Evolutionary conservation across 768 basidiomycete genomes (phyloP).

Genomic region (Phanerochaete sordida): DNA sequence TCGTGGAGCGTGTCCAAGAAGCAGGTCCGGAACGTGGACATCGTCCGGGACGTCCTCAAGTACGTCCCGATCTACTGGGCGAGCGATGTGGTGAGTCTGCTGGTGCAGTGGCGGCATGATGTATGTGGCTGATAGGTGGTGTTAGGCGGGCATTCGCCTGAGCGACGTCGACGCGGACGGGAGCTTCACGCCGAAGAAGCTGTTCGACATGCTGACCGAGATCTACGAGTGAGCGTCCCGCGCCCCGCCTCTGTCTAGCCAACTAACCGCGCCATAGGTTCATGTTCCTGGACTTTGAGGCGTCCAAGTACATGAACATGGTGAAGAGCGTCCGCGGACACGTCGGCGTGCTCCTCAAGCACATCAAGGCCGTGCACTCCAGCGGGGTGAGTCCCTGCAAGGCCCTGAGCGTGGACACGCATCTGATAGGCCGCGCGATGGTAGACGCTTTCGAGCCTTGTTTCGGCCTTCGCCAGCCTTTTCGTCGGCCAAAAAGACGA

Average conservation of each 20-base stretch:
- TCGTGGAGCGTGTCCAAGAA: slow-evolving; percentile 54
- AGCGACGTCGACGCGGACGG: slow-evolving; percentile 54
- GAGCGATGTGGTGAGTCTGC: slow-evolving; percentile 54
- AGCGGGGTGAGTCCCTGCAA: slow-evolving; percentile 2
- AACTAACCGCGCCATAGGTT: slow-evolving; percentile 42
- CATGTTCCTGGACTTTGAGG: slow-evolving; percentile 71
- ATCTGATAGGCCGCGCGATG: too few relatives aligned
- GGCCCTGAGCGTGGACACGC: too few relatives aligned
- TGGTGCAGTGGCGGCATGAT: neutral
- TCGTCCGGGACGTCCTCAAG: slow-evolving; percentile 67
- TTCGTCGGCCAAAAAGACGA: slow-evolving; percentile 51
- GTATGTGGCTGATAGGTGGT: neutral
- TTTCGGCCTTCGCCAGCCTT: slow-evolving; percentile 42
- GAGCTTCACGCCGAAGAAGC: slow-evolving; percentile 56
- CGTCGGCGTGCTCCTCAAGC: slow-evolving; percentile 47
- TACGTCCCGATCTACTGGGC: slow-evolving; percentile 69
- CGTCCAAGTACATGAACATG: slow-evolving; percentile 53
- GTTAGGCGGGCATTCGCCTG: slow-evolving; percentile 68
- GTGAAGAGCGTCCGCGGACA: slow-evolving; percentile 49
- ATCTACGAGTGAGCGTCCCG: slow-evolving; percentile 76
- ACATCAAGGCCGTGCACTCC: slow-evolving; percentile 47
- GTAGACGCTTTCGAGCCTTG: slow-evolving; percentile 39
- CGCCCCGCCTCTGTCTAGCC: too few relatives aligned
- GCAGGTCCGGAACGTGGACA: slow-evolving; percentile 54
- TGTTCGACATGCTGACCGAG: slow-evolving; percentile 62